These are phyloP conservation scores for Aspergillus arachidicola DNA, from an alignment of 2,329 filamentous ascomycete species.

Conservation along the genomic window DNA sequence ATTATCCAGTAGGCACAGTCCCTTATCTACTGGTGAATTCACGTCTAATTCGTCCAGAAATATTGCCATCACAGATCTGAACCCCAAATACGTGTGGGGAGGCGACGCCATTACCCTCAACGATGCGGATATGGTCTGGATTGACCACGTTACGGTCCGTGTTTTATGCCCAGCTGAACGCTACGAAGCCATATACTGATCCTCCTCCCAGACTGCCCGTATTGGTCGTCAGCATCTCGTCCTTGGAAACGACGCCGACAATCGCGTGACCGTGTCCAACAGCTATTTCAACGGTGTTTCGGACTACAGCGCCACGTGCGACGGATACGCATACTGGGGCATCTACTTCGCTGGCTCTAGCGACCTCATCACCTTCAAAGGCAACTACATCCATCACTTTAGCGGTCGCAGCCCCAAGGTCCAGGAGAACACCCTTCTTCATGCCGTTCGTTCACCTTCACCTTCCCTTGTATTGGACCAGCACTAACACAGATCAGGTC, in stretches of 20 bases:
- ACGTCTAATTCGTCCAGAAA: slow-evolving; percentile 35
- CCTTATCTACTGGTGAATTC: too few relatives aligned
- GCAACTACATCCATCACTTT: slow-evolving; percentile 63
- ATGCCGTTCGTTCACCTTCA: slow-evolving; percentile 42
- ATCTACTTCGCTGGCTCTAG: slow-evolving; percentile 59
- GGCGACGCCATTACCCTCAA: slow-evolving; percentile 60
- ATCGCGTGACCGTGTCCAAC: slow-evolving; percentile 64
- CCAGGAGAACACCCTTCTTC: slow-evolving; percentile 57
- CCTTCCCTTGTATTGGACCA: background rate
- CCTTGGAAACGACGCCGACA: slow-evolving; percentile 55
- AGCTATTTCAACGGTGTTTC: slow-evolving; percentile 59
- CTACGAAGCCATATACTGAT: background rate
- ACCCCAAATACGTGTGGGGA: slow-evolving; percentile 62
- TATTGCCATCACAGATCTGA: slow-evolving; percentile 58
- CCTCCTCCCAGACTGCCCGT: slow-evolving; percentile 46
- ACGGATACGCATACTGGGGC: slow-evolving; percentile 63
- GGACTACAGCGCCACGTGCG: slow-evolving; percentile 59
- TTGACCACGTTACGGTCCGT: slow-evolving; percentile 37
- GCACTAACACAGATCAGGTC: slow-evolving; percentile 12
- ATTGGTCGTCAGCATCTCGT: slow-evolving; percentile 65
- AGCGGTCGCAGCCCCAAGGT: slow-evolving; percentile 62
- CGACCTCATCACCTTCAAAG: slow-evolving; percentile 61
- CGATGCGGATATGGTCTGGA: slow-evolving; percentile 48
- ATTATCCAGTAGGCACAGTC: slow-evolving; percentile 52
- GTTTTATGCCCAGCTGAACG: background rate